Evolutionary conservation across 2,329 filamentous ascomycete genomes (phyloP), one percentile per base, ranked within the genome.

Genomic region (Penicillium sp.): DNA sequence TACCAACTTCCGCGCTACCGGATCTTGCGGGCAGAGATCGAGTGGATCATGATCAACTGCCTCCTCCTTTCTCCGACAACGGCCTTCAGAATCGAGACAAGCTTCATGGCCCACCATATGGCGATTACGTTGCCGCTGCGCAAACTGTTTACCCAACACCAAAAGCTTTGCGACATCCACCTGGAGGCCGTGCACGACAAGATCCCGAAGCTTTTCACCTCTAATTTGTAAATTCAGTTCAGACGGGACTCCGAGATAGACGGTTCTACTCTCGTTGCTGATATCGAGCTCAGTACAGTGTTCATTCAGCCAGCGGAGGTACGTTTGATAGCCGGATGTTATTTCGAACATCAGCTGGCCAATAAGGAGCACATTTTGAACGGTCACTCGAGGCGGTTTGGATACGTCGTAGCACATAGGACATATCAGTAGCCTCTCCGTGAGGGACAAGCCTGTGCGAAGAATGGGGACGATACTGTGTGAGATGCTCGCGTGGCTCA

Each of bases 281-380:
- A 12, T 21, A 35, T 55, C 50, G 0, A 58, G 48, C 15, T 57
- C 55, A 5, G 49, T 28, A 29, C 58, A 54, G 39, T 58, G n/a
- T 43, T 58, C 44, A 5, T 61, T 51, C 17, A 63, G 31, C 61
- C 61, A 64, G n/a, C 44, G 52, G 8, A 64, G 24, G 24, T 64
- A 64, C 26, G 51, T 61, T 17, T 57, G 57, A 33, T 64, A 64
- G 21, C 54, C 49, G 3, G 57, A 44, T 21, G 60, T 64, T n/a
- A 63, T 52, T 37, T 60, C 61, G 15, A 63, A 51, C 52, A 57
- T 58, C 0, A 64, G 53, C 4, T 59, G 56, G 15, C 61, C 62
- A n/a, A 64, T 56, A 4, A 64, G 56, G 1, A 64, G 54, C 1
- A 64, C 62, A 42, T 64, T 64, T 39, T 64, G 61, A 5, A 63